A percentile compares a stretch with the other conserved stretches of the same genome.
Evolutionary conservation across 345 rosid genomes (phyloP).

Genomic region (Aquilaria malaccensis): DNA sequence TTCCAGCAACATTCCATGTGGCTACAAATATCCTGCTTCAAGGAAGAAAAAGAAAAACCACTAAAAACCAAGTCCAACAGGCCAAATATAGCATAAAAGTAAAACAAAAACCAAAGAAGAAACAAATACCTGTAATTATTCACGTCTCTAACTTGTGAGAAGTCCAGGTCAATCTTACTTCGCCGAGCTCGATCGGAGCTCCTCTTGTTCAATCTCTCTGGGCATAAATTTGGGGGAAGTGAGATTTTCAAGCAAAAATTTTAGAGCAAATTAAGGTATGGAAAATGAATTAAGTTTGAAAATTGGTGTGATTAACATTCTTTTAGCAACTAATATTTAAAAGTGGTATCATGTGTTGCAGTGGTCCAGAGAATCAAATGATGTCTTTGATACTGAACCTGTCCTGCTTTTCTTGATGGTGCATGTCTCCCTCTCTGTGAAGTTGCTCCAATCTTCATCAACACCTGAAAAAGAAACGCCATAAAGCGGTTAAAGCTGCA

Average conservation of each 20-base stretch:
- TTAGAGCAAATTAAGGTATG: neutral
- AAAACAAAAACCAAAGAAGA: neutral
- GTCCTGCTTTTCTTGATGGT: conserved; percentile 72
- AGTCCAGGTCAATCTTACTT: conserved; percentile 54
- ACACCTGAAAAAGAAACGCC: conserved; percentile 56
- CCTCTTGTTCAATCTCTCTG: conserved; percentile 52
- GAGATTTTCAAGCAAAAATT: neutral
- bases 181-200: conserved; percentile 43
- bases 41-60: conserved; percentile 5
- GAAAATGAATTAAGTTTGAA: conserved; percentile 1
- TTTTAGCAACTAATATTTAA: conserved; percentile 1
- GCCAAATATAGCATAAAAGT: neutral
- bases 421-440: conserved; percentile 78
- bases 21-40: conserved; percentile 72
- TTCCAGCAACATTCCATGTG: conserved; percentile 99
- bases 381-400: conserved; percentile 48
- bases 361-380: conserved; percentile 32
- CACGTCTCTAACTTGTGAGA: conserved; percentile 53
- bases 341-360: neutral
- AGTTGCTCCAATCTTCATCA: conserved; percentile 71
- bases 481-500: conserved; percentile 58
- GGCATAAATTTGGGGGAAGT: conserved; percentile 10
- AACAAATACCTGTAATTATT: conserved; percentile 47
- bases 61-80: conserved; percentile 7
- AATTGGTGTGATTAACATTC: conserved; percentile 10